Evolutionary conservation across 495 filamentous ascomycete genomes (phyloP), one percentile per base, ranked within the genome.

Genomic region (Mycothermus thermophilus): DNA sequence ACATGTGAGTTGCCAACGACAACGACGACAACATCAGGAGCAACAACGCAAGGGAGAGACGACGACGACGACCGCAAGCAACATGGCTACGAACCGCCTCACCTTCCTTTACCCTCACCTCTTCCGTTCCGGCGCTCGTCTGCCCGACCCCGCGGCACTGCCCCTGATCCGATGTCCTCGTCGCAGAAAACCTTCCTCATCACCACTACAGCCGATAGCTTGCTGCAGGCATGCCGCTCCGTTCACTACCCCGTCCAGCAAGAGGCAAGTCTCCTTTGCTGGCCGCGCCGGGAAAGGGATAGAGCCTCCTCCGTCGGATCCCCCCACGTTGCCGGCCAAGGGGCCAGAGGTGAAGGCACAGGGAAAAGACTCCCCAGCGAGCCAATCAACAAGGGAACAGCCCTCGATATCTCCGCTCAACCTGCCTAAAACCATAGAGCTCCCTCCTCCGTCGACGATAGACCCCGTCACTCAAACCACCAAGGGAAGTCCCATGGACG

Each of bases 101-200:
- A 74, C 73, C 3, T 85, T 86, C 46, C 66, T 86, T 11, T 86
- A 85, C 46, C 79, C 80, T 23, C 72, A 79, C 42, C 57, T 82
- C 30, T 78, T 75, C 58, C 57, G 62, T 28, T 42, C 50, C 13
- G 46, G 46, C n/a, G n/a, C n/a, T n/a, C n/a, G n/a, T n/a, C n/a
- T n/a, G 22, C 22, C 22, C 22, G 11, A 25, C 22, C 6, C 22
- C 22, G 22, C 22, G 6, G 35, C 32, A 8, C 24, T 21, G 15
- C 43, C 41, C n/a, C 26, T 38, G 24, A 36, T 31, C 22, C 44
- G 42, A 17, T 27, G 14, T 9, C 30, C 39, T 10, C 38, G 33
- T 27, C 53, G 41, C 49, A 27, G 52, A 52, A n/a, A n/a, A n/a
- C n/a, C n/a, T n/a, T 36, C 37, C 14, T 25, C 32, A 7, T n/a